phyloP scores from a whole-genome alignment of 2,329 filamentous ascomycete species.

The Colletotrichum magnum region DNA sequence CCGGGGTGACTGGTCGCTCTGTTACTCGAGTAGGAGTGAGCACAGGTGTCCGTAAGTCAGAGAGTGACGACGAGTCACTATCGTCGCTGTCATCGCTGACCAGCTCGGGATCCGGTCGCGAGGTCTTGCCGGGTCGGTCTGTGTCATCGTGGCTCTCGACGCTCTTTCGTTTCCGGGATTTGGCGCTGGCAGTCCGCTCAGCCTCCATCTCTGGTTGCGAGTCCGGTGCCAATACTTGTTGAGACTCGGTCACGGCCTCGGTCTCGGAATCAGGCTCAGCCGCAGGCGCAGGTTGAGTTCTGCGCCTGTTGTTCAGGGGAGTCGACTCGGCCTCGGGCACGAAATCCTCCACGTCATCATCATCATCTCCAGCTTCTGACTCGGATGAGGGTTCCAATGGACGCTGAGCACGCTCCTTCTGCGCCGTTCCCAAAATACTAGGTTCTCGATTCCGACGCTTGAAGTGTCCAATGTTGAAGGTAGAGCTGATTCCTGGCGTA shows the following conservation, averaged over 20 bases:
- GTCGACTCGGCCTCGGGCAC: constrained; percentile 78
- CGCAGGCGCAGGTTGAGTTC: constrained; percentile 49
- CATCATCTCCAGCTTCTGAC: constrained; percentile 43
- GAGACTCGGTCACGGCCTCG: constrained; percentile 36
- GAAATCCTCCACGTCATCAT: constrained; percentile 55
- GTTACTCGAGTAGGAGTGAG: constrained; percentile 44
- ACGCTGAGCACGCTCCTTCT: constrained; percentile 53
- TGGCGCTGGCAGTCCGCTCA: constrained; percentile 49
- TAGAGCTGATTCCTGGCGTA: constrained; percentile 63
- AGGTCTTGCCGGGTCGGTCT: constrained; percentile 54
- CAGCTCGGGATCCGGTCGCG: constrained; percentile 46
- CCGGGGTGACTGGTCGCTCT: constrained; percentile 58
- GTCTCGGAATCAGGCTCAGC: constrained; percentile 41
- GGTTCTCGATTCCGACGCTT: constrained; percentile 71
- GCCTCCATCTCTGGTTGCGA: constrained; percentile 44
- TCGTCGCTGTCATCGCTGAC: constrained; percentile 44
- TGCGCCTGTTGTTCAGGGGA: constrained; percentile 66
- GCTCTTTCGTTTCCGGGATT: constrained; percentile 71
- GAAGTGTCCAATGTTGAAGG: constrained; percentile 71
- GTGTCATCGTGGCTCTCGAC: constrained; percentile 58
- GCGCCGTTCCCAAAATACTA: constrained; percentile 71
- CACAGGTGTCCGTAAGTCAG: constrained; percentile 53
- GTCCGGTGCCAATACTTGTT: constrained; percentile 45
- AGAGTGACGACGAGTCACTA: constrained; percentile 54
- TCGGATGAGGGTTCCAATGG: constrained; percentile 42